A percentile compares a stretch with the other conserved stretches of the same genome.
Conservation (phyloP, 148 eudicot genomes). For the Rhododendron ferrugineum region DNA sequence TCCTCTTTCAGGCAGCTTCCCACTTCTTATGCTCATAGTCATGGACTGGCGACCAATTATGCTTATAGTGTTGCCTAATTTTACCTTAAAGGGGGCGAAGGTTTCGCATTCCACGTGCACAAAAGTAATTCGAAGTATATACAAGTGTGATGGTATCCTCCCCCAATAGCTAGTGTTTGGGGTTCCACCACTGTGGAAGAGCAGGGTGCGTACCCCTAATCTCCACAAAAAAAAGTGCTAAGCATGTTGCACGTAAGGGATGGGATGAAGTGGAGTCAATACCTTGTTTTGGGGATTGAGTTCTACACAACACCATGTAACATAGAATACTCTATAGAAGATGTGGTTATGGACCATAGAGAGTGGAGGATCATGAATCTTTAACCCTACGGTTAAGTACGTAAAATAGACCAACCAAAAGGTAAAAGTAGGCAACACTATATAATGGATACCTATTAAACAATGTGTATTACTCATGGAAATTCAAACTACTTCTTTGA, state of each 20-base stretch:
- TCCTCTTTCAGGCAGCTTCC: not conserved
- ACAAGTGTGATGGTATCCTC: not conserved
- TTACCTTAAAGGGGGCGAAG: too few relatives aligned
- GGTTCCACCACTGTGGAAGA: not conserved
- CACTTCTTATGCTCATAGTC: not conserved
- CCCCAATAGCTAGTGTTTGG: not conserved
- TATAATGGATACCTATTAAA: not conserved
- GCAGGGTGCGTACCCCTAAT: not conserved
- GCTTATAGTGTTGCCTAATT: too few relatives aligned
- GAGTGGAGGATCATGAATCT: not conserved
- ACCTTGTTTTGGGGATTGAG: not conserved
- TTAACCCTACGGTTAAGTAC: not conserved
- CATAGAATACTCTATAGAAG: not conserved
- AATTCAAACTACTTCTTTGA: not conserved
- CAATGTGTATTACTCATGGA: not conserved
- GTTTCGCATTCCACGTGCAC: too few relatives aligned
- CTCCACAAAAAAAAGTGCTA: not conserved
- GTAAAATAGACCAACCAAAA: not conserved
- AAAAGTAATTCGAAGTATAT: too few relatives aligned
- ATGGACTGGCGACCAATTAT: not conserved
- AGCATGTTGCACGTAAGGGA: too few relatives aligned
- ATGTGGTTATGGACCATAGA: not conserved
- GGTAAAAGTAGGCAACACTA: not conserved
- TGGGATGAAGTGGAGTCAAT: too few relatives aligned
- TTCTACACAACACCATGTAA: not conserved